Base-by-base conservation (phyloP, 345 rosid species). In the Atalantia buxifolia region DNA sequence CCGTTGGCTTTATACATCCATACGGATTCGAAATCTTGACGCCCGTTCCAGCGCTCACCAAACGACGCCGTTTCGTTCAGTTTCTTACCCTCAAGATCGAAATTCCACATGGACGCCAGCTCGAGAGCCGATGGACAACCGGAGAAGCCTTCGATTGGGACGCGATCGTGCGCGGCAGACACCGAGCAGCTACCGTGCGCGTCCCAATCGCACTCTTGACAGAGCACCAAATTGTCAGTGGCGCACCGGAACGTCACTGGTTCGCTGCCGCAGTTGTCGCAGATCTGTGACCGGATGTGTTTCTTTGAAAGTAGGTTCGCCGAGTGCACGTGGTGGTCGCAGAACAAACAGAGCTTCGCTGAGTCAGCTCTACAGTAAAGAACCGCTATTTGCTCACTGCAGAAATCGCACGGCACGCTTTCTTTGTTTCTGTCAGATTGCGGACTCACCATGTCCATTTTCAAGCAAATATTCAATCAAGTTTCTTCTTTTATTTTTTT, bases 231-330 rank as follows among this genome's bases (percentile, higher is more conserved):
- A 72, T 87, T 88, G 61, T 93, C 95, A 6, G 95, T 91, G 18
- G 79, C 79, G 50, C 95, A 91, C 1, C 88, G 89, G 9, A 91
- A 83, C 0, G 93, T 81, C 42, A 89, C 95, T 9, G 98, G 94
- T 83, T 90, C 96, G 55, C 80, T 57, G 35, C 85, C 25, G 77
- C 94, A 90, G 61, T 86, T 93, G 48, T 92, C 97, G 69, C 99
- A 95, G 97, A 95, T 95, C 97, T 88, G 98, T 2, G 98, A 93
- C 13, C 99, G 93, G 33, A 89, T 48, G 85, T 95, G 99, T 80
- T 93, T 95, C 63, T 82, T 86, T 1, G 98, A 90, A 18, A 93
- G 86, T 2, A 84, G 86, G 81, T 95, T 95, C 21, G 98, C 99
- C 7, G 96, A 89, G 90, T 92, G 99, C 25, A 95, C 99, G 48